A percentile compares a stretch with the other conserved stretches of the same genome.
These are phyloP conservation scores for Boletus coccyginus DNA, from an alignment of 768 basidiomycete genomes.

Conservation along the genomic window DNA sequence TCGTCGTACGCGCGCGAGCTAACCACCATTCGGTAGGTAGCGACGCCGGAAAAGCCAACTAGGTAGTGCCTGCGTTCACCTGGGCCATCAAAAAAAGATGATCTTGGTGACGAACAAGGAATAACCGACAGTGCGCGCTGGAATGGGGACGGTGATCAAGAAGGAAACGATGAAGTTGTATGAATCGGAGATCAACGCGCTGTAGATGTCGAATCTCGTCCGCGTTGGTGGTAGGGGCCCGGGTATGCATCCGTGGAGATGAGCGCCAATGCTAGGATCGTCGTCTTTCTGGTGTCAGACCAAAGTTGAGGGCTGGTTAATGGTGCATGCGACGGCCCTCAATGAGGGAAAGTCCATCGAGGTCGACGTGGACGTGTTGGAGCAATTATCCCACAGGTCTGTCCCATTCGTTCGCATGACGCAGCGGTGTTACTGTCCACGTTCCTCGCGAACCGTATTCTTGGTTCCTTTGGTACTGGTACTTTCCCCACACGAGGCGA, in stretches of 20 bases:
- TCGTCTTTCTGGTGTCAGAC: conserved; percentile 21
- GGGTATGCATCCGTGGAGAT: conserved; percentile 20
- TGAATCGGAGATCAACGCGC: conserved; percentile 42
- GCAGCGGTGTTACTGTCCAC: conserved; percentile 31
- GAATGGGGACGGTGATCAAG: conserved; percentile 46
- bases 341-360: conserved; percentile 5
- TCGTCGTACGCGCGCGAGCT: not conserved
- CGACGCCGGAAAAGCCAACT: conserved; percentile 42
- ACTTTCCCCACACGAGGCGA: conserved; percentile 4
- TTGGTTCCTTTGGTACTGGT: conserved; percentile 20
- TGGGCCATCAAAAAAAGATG: conserved; percentile 50
- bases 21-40: conserved; percentile 23
- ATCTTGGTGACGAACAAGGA: conserved; percentile 41
- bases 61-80: conserved; percentile 37
- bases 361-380: conserved; percentile 23
- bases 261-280: conserved; percentile 18
- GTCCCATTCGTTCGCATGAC: not conserved
- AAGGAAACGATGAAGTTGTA: conserved; percentile 41
- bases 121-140: conserved; percentile 44
- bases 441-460: conserved; percentile 37
- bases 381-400: conserved; percentile 38
- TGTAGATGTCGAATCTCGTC: conserved; percentile 29
- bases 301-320: conserved; percentile 26
- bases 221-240: too few relatives aligned
- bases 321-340: conserved; percentile 19